These are phyloP conservation scores for Termitomyces sp. DNA, from an alignment of 768 basidiomycete genomes.

Conservation along the genomic window DNA sequence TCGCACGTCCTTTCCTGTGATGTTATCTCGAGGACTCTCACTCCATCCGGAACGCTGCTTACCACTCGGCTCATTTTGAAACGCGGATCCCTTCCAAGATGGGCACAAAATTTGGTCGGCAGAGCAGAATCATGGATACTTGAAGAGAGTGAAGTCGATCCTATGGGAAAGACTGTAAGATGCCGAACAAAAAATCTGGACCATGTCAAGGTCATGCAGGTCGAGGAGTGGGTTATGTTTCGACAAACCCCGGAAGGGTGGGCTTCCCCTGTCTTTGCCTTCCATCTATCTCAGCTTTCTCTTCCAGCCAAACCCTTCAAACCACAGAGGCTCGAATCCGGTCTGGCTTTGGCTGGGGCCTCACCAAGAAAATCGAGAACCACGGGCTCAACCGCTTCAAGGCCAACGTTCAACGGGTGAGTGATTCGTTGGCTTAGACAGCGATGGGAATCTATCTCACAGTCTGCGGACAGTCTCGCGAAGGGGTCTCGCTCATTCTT, in stretches of 20 bases:
- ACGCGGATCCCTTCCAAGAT: constrained; percentile 84
- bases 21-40: constrained; percentile 80
- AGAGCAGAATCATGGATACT: constrained; percentile 92
- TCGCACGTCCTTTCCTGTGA: constrained; percentile 94
- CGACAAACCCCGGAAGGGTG: constrained; percentile 70
- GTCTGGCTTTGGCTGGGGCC: constrained; percentile 89
- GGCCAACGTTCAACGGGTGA: constrained; percentile 78
- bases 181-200: constrained; percentile 89
- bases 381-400: constrained; percentile 85
- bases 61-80: constrained; percentile 94
- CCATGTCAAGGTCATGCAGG: constrained; percentile 91
- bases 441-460: not conserved
- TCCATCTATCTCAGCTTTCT: not conserved
- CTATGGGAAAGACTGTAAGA: constrained; percentile 68
- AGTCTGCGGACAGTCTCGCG: constrained; percentile 57
- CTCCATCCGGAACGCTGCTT: constrained; percentile 68
- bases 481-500: constrained; percentile 83
- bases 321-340: constrained; percentile 82
- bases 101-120: constrained; percentile 81
- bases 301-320: constrained; percentile 72
- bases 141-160: constrained; percentile 93
- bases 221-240: constrained; percentile 78
- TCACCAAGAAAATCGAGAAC: constrained; percentile 82
- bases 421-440: constrained; percentile 17
- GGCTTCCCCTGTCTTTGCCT: constrained; percentile 17